Evolutionary conservation across 108 stramenopile species (phyloP).

Genomic region (Skeletonema costatum): DNA sequence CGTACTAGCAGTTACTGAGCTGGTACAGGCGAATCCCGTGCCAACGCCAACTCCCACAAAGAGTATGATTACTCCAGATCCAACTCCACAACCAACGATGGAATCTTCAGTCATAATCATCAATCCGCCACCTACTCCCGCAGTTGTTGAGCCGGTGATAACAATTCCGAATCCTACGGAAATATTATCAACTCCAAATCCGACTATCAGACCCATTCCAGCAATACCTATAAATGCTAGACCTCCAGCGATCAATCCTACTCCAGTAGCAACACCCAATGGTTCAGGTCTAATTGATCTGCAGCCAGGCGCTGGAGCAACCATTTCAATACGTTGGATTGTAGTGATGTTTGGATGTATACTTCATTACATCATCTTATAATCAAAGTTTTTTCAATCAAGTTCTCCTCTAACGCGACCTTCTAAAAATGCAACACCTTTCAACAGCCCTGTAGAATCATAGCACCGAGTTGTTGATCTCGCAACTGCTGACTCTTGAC

Average conservation of each 20-base stretch:
- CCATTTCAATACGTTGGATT: background rate
- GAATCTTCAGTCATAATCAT: background rate
- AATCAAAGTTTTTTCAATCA: background rate
- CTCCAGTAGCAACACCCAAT: background rate
- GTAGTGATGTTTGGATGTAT: background rate
- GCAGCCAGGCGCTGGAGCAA: background rate
- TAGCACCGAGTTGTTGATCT: slow-evolving; percentile 20
- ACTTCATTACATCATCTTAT: background rate
- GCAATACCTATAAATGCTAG: background rate
- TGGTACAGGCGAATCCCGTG: background rate
- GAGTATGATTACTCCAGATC: background rate
- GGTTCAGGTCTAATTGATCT: background rate
- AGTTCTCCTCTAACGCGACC: background rate
- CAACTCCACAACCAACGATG: background rate
- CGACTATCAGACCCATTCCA: background rate
- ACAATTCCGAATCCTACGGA: background rate
- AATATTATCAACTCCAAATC: background rate
- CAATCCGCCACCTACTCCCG: background rate
- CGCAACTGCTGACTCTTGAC: slow-evolving; percentile 15
- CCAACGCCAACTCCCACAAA: background rate
- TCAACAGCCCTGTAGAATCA: slow-evolving; percentile 20
- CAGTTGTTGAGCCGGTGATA: background rate
- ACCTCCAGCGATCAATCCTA: background rate
- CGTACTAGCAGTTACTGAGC: background rate
- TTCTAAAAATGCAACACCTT: slow-evolving; percentile 25